Conservation (phyloP, 768 basidiomycete genomes). For the Dioszegia aurantiaca region DNA sequence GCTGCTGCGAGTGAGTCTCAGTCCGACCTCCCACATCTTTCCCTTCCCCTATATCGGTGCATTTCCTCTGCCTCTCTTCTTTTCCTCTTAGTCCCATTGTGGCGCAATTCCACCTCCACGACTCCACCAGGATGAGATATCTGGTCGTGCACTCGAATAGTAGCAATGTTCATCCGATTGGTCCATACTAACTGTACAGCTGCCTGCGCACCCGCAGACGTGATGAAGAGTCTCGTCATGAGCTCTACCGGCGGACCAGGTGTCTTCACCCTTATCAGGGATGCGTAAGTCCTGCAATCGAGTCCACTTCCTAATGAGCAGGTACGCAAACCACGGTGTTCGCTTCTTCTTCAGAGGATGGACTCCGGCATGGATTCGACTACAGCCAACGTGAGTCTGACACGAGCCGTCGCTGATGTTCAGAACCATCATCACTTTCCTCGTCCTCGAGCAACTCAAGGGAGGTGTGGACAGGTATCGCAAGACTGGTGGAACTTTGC, state of each 20-base stretch:
- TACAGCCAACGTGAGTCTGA: conserved; percentile 40
- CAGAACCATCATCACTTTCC: conserved; percentile 26
- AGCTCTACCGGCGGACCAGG: conserved; percentile 38
- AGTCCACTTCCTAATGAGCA: conserved; percentile 13
- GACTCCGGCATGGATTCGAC: conserved; percentile 47
- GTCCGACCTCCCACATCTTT: too few species aligned
- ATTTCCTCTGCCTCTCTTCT: too few species aligned
- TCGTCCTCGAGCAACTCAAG: conserved; percentile 46
- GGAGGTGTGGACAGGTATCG: conserved; percentile 41
- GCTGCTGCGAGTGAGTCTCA: conserved; percentile 41
- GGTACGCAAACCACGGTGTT: conserved; percentile 39
- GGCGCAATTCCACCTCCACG: too few species aligned
- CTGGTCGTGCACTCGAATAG: too few species aligned
- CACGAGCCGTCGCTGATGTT: background rate
- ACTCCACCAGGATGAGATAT: too few species aligned
- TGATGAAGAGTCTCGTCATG: conserved; percentile 47
- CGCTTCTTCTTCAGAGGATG: conserved; percentile 49
- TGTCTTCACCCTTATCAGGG: conserved; percentile 32
- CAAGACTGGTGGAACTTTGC: conserved; percentile 27
- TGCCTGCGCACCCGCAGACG: conserved; percentile 48
- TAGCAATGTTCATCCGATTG: too few species aligned
- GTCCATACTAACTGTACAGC: conserved; percentile 6
- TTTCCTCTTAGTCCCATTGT: too few species aligned
- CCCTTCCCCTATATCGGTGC: too few species aligned
- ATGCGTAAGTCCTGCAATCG: conserved; percentile 27